These are phyloP conservation scores for Beta corolliflora DNA, from an alignment of 179 eudicot species.

Conservation along the genomic window DNA sequence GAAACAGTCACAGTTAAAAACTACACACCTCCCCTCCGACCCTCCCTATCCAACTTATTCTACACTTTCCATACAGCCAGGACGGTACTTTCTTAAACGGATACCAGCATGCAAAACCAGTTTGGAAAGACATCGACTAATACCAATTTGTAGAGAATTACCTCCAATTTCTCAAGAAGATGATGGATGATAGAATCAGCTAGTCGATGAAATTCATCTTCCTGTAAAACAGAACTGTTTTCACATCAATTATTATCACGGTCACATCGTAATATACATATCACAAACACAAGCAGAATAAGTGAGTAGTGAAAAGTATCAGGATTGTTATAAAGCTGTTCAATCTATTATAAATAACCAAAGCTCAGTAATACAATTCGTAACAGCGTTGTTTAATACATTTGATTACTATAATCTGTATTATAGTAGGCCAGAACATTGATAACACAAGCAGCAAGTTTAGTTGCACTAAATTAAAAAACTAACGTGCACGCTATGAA, in stretches of 20 bases:
- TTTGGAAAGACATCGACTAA: not conserved
- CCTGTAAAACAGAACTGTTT: conserved; percentile 76
- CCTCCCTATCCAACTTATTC: not conserved
- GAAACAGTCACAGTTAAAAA: not conserved
- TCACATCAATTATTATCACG: conserved; percentile 47
- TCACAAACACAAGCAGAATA: not conserved
- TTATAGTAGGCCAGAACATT: too few species aligned
- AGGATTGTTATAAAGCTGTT: not conserved
- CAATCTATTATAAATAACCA: not conserved
- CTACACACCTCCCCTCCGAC: not conserved
- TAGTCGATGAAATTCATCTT: conserved; percentile 75
- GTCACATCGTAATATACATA: not conserved
- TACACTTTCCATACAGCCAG: not conserved
- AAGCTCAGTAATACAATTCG: too few species aligned
- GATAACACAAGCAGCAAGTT: not conserved
- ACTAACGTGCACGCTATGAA: too few species aligned
- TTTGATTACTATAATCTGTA: too few species aligned
- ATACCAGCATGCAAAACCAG: not conserved
- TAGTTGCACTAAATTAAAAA: not conserved
- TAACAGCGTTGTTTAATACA: too few species aligned
- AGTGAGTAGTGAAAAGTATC: not conserved
- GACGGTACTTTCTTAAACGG: not conserved
- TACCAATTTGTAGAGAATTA: conserved; percentile 18
- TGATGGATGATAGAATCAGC: conserved; percentile 86
- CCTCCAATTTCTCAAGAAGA: conserved; percentile 91